Base-by-base conservation (phyloP, 805 yeast genomes). In the Candida golubevii region DNA sequence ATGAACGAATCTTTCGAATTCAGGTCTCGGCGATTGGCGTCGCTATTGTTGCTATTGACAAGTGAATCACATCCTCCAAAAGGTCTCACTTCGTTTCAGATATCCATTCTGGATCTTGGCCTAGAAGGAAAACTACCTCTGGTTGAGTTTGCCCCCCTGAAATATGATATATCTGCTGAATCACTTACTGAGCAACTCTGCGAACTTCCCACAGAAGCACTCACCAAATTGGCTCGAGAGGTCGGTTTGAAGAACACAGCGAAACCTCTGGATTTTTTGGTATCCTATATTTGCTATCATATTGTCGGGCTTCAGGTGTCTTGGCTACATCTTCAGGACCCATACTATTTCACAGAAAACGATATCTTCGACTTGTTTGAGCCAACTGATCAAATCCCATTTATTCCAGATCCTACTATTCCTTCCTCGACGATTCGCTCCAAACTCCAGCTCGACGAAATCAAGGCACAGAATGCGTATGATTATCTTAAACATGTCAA, bases 321-420 rank as follows among this genome's bases (percentile, higher is more conserved):
- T 7, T 35, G 30, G n/a, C 7, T 18, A 15, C 47, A 26, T 32
- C 39, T 46, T 15, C 23, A 27, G 6, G 12, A 35, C 3, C 39
- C 33, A 9, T 18, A 39, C 10, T 42, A 39, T 27, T 47, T 47
- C 33, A 45, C 45, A 5, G 55, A 51, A 41, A 38, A 39, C 10
- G 52, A 50, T 15, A 23, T 54, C 8, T 48, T 51, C 27, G 56
- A 51, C 29, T 9, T 49, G 11, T 36, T 47, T 15, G 50, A 49
- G 7, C 9, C 26, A 12, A 15, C 10, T 26, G 32, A 28, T 3
- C 11, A 8, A 4, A 6, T 35, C 3, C 29, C 41, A 3, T 39
- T 41, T 13, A 10, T 38, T 14, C 46, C 45, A 5, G 15, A 26
- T 31, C 29, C 38, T 10, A 33, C 39, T 2, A 29, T 35, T 13